Base-by-base conservation (phyloP, 352 stramenopile genomes). In the Phytophthora ramorum region DNA sequence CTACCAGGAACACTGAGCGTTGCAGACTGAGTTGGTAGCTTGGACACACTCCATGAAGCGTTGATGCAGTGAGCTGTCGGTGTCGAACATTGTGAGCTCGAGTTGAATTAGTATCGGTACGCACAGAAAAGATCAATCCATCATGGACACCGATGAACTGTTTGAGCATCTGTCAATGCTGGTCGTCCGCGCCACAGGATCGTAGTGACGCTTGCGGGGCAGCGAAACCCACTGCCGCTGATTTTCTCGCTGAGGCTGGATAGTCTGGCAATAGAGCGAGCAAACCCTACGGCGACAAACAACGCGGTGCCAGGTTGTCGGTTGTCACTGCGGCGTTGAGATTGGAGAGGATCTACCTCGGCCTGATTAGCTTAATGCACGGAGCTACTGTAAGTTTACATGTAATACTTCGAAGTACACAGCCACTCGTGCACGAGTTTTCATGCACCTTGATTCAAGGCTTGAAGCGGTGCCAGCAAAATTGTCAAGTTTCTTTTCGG, bases 101-200 rank as follows among this genome's bases (percentile, higher is more conserved):
- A 41, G 14, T 22, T 44, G 38, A 44, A 16, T 14, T 4, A 4
- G 51, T 38, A 26, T 14, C 14, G 5, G 51, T 38, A 26, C 19
- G 24, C 19, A 9, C 56, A 50, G 38, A 53, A 47, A 32, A 40
- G 7, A 10, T 24, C 41, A 61, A 53, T 53, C 17, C 38, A 49
- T 57, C 24, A 20, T 38, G 14, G 28, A 32, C 28, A 30, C 19
- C 43, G 13, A 45, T 28, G 34, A 16, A 44, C 38, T 12, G 16
- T 10, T 22, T 16, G 22, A 52, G 37, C 61, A 69, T 69, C 61
- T 69, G 61, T 45, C 28, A 30, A 30, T 66, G 28, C 35, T 24
- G 19, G 43, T 45, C 41, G 44, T 26, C 45, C 26, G n/a, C 12
- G 38, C 57, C 57, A 59, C 50, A 59, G 45, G 46, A 58, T 55